These are phyloP conservation scores for Phytopythium sindhum DNA, from an alignment of 352 stramenopile species.

Conservation along the genomic window DNA sequence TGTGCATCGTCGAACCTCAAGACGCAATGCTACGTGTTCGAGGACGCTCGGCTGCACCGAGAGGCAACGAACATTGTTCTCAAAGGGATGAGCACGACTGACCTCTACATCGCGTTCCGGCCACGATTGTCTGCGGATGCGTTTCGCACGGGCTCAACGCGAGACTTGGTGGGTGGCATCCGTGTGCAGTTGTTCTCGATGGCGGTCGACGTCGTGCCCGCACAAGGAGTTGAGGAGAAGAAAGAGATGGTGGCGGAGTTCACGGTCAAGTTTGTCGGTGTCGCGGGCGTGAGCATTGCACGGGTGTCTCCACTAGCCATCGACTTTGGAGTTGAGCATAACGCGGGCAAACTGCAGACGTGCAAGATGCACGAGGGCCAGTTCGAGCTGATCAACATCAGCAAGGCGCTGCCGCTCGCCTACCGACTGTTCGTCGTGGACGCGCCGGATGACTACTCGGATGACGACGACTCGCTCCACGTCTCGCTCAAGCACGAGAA, in stretches of 20 bases:
- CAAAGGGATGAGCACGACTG: conserved; percentile 53
- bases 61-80: conserved; percentile 77
- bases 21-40: conserved; percentile 88
- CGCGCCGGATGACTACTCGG: conserved; percentile 64
- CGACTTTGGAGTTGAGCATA: conserved; percentile 79
- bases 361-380: conserved; percentile 55
- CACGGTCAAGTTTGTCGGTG: conserved; percentile 85
- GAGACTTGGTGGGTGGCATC: conserved; percentile 84
- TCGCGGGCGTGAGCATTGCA: conserved; percentile 76
- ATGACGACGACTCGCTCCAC: conserved; percentile 69
- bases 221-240: conserved; percentile 37
- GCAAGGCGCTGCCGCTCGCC: conserved; percentile 66
- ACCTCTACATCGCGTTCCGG: conserved; percentile 79
- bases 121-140: conserved; percentile 75
- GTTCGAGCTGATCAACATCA: conserved; percentile 82
- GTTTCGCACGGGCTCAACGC: conserved; percentile 72
- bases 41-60: conserved; percentile 62
- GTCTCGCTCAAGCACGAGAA: conserved; percentile 70
- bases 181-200: conserved; percentile 79
- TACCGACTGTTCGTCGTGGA: conserved; percentile 76
- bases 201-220: not conserved
- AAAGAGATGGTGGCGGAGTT: conserved; percentile 82
- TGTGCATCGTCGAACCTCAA: conserved; percentile 86
- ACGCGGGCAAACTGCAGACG: conserved; percentile 34
- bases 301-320: conserved; percentile 59